These are phyloP conservation scores for Orbilia oligospora DNA, from an alignment of 2,329 filamentous ascomycete genomes.

Conservation along the genomic window DNA sequence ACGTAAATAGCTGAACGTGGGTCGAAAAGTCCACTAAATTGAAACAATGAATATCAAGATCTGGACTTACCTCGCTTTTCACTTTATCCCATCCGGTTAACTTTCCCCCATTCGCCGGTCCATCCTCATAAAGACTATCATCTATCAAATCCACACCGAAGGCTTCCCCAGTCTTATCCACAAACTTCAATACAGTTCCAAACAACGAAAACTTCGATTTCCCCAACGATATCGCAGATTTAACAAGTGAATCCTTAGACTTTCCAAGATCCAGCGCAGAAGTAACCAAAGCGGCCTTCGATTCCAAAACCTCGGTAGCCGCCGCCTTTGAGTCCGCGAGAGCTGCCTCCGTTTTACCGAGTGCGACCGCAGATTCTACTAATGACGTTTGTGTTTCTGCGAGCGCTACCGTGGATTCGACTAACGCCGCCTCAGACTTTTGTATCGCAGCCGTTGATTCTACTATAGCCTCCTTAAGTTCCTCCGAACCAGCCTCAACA, in stretches of 20 bases:
- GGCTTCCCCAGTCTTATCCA: constrained; percentile 30
- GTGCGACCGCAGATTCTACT: constrained; percentile 27
- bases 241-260: constrained; percentile 40
- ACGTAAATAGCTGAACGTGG: neutral
- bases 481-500: neutral
- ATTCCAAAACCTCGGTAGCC: constrained; percentile 17
- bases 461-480: constrained; percentile 16
- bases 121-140: constrained; percentile 6
- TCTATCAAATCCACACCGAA: constrained; percentile 42
- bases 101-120: neutral
- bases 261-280: constrained; percentile 34
- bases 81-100: constrained; percentile 42
- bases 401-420: constrained; percentile 23
- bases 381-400: constrained; percentile 32
- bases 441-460: constrained; percentile 18
- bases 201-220: constrained; percentile 39
- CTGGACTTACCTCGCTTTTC: constrained; percentile 39
- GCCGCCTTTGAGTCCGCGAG: constrained; percentile 2
- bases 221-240: constrained; percentile 34
- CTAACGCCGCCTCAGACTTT: constrained; percentile 2
- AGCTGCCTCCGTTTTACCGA: constrained; percentile 17
- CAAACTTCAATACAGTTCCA: constrained; percentile 15
- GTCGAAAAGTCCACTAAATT: too few relatives aligned
- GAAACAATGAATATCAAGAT: too few relatives aligned
- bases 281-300: constrained; percentile 14